Percentiles rank a stretch among this genome's conserved stretches.
These are phyloP conservation scores for Vanrija sp. DNA, from an alignment of 1,284 basidiomycete species.

Conservation along the genomic window DNA sequence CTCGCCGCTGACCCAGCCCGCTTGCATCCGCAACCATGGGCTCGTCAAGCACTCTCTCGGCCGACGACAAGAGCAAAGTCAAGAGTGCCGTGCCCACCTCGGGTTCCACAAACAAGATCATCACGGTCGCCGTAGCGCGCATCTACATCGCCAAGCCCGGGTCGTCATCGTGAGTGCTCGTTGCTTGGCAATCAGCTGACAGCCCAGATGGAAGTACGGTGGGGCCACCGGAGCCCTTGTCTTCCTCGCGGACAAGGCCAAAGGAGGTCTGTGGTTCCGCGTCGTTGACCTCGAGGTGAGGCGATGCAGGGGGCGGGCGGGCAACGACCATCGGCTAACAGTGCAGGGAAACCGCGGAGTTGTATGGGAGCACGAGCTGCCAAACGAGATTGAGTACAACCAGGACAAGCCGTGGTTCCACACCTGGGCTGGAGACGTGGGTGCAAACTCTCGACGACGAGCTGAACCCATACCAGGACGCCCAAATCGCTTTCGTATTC, in stretches of 20 bases:
- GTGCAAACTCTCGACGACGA: conserved; percentile 40
- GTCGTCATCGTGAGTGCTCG: conserved; percentile 26
- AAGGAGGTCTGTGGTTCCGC: conserved; percentile 62
- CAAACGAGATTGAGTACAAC: conserved; percentile 76
- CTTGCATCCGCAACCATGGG: conserved; percentile 18
- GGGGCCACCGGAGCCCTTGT: conserved; percentile 80
- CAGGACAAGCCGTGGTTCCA: conserved; percentile 91
- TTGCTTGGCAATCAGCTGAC: not conserved
- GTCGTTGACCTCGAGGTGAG: conserved; percentile 68
- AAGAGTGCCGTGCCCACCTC: conserved; percentile 60
- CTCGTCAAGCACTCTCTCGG: conserved; percentile 52
- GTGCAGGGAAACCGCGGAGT: conserved; percentile 70
- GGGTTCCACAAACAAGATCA: conserved; percentile 60
- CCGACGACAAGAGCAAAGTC: conserved; percentile 72
- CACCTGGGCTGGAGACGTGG: conserved; percentile 85
- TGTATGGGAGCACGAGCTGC: conserved; percentile 92
- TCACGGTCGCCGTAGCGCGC: conserved; percentile 70
- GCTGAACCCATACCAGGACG: conserved; percentile 23
- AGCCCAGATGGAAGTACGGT: conserved; percentile 69
- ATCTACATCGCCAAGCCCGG: conserved; percentile 64
- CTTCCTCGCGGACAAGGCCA: conserved; percentile 62
- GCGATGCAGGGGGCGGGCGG: not conserved
- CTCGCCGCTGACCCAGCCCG: no score
- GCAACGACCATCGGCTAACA: not conserved
- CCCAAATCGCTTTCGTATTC: conserved; percentile 77